Conservation (phyloP, 2,329 filamentous ascomycete species). For the Ciborinia camelliae region DNA sequence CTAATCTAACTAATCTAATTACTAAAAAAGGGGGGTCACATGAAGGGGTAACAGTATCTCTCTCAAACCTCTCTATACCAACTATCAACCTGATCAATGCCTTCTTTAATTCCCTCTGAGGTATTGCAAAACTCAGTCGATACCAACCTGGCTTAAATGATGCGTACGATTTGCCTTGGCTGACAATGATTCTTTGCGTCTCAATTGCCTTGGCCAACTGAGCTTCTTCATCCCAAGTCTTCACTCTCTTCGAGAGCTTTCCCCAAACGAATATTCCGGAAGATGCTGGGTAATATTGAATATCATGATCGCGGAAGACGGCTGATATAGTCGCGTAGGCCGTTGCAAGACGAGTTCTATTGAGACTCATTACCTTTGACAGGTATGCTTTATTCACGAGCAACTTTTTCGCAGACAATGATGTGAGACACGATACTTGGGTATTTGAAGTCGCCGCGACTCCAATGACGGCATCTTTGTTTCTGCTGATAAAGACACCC, state of each 20-base stretch:
- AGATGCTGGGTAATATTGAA: too few species aligned
- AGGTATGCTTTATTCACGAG: neutral
- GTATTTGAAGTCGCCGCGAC: too few species aligned
- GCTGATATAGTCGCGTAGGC: neutral
- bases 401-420: neutral
- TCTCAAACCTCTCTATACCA: neutral
- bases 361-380: neutral
- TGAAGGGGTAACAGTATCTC: too few species aligned
- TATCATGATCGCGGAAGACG: neutral
- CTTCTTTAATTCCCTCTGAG: neutral
- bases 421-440: too few species aligned
- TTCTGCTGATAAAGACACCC: neutral
- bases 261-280: too few species aligned
- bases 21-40: too few species aligned
- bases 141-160: too few species aligned
- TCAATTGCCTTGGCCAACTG: neutral
- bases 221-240: neutral
- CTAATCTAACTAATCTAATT: too few species aligned
- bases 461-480: neutral
- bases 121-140: neutral
- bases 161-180: neutral
- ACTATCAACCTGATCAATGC: neutral
- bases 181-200: neutral
- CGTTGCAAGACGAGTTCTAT: neutral
- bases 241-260: neutral